Conservation (phyloP, 2,329 filamentous ascomycete genomes). For the Penicillium sp. region DNA sequence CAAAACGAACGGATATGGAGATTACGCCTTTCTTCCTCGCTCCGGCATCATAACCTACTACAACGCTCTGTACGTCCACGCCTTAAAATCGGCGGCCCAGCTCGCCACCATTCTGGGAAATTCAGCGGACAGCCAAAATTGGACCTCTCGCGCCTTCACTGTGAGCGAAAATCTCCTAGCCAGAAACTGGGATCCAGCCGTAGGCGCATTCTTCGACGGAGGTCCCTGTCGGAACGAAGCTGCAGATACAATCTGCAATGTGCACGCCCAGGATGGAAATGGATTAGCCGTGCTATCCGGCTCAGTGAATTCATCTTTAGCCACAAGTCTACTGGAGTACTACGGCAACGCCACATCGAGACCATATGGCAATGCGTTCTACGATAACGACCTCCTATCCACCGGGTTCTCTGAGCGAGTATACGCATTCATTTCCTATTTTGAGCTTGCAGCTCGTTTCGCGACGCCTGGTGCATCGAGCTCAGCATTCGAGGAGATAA, state of each 20-base stretch:
- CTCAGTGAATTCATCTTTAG: slow-evolving; percentile 29
- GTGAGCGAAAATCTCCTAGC: slow-evolving; percentile 6
- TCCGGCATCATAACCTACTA: slow-evolving; percentile 54
- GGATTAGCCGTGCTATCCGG: slow-evolving; percentile 24
- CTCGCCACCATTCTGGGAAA: slow-evolving; percentile 12
- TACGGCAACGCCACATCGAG: slow-evolving; percentile 37
- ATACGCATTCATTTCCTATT: slow-evolving; percentile 56
- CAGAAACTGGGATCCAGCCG: slow-evolving; percentile 12
- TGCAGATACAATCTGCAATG: slow-evolving; percentile 7
- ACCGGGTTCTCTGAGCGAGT: slow-evolving; percentile 47
- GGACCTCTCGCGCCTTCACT: slow-evolving; percentile 5
- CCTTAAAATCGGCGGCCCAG: slow-evolving; percentile 11
- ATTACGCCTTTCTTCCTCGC: slow-evolving; percentile 53
- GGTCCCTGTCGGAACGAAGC: slow-evolving; percentile 11
- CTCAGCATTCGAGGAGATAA: slow-evolving; percentile 48
- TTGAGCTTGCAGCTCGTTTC: slow-evolving; percentile 54
- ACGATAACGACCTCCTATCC: slow-evolving; percentile 46
- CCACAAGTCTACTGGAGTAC: slow-evolving; percentile 35
- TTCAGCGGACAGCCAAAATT: slow-evolving; percentile 2
- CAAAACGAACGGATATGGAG: slow-evolving; percentile 49
- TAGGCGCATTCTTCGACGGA: slow-evolving; percentile 11
- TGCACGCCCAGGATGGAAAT: slow-evolving; percentile 19
- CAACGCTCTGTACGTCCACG: slow-evolving; percentile 30
- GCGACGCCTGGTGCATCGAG: slow-evolving; percentile 27
- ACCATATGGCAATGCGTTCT: slow-evolving; percentile 54